These are phyloP conservation scores for Straminergon stramineum DNA, from an alignment of 225 moss, liverwort and hornwort genomes.

Conservation along the genomic window DNA sequence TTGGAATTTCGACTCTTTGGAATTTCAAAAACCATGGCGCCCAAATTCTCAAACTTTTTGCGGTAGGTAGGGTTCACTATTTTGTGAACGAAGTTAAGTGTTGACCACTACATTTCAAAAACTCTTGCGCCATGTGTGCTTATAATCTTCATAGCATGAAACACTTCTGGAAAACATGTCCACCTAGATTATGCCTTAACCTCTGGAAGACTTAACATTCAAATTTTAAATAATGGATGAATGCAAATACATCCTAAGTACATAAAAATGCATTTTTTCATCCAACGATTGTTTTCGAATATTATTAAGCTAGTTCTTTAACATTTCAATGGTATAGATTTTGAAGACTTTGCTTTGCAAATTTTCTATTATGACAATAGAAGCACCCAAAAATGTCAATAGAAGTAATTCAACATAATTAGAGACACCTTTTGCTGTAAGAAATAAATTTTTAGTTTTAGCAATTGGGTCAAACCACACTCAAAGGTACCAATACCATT, in stretches of 20 bases:
- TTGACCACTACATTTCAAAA: neutral
- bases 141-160: neutral
- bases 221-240: neutral
- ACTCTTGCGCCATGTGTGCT: neutral
- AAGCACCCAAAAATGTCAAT: too few species aligned
- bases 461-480: too few species aligned
- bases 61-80: neutral
- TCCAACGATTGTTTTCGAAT: too few species aligned
- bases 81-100: neutral
- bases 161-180: neutral
- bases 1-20: neutral
- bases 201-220: rapidly evolving
- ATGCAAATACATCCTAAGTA: neutral
- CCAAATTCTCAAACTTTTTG: neutral
- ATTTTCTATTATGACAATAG: too few species aligned
- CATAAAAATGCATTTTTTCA: too few species aligned
- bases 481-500: too few species aligned
- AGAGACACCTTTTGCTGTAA: too few species aligned
- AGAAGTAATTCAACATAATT: too few species aligned
- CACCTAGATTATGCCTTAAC: neutral
- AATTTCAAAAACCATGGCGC: neutral
- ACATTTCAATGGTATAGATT: neutral
- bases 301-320: neutral
- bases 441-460: too few species aligned
- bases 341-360: neutral